Evolutionary conservation across 2,329 filamentous ascomycete genomes (phyloP).

Genomic region (Xylaria sp.): DNA sequence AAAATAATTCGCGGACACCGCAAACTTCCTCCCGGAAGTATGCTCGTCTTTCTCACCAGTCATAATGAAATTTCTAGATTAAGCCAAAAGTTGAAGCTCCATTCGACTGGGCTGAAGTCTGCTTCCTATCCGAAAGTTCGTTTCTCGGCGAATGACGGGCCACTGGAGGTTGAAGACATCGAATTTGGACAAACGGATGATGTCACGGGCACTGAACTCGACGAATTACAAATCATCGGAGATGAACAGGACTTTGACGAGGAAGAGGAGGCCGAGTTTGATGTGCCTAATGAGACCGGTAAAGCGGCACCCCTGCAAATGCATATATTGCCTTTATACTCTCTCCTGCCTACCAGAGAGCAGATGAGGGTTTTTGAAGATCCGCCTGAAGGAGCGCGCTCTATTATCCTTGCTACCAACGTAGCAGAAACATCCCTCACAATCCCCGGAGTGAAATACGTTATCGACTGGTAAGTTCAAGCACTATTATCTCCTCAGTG

Average conservation of each 20-base stretch:
- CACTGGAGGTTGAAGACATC: conserved; percentile 84
- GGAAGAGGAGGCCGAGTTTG: conserved; percentile 69
- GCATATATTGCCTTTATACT: conserved; percentile 93
- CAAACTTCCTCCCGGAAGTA: conserved; percentile 87
- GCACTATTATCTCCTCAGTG: neutral
- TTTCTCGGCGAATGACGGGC: conserved; percentile 76
- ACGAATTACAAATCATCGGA: conserved; percentile 55
- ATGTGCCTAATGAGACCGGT: conserved; percentile 67
- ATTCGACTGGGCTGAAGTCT: conserved; percentile 63
- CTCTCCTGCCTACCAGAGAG: conserved; percentile 85
- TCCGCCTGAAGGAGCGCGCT: conserved; percentile 78
- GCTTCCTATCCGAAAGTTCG: conserved; percentile 70
- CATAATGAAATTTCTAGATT: conserved; percentile 88
- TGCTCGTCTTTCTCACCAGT: conserved; percentile 92
- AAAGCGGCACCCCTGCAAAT: conserved; percentile 70
- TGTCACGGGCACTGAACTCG: conserved; percentile 66
- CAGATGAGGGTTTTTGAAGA: conserved; percentile 90
- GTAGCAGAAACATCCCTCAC: conserved; percentile 97
- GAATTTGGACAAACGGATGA: conserved; percentile 78
- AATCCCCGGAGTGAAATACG: conserved; percentile 89
- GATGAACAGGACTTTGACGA: conserved; percentile 63
- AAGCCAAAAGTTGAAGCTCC: conserved; percentile 76
- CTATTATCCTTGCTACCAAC: conserved; percentile 92
- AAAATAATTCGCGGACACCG: conserved; percentile 88
- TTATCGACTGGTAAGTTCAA: conserved; percentile 60